Evolutionary conservation across 2,329 filamentous ascomycete species (phyloP).

Genomic region (Tolypocladium endophyticum): DNA sequence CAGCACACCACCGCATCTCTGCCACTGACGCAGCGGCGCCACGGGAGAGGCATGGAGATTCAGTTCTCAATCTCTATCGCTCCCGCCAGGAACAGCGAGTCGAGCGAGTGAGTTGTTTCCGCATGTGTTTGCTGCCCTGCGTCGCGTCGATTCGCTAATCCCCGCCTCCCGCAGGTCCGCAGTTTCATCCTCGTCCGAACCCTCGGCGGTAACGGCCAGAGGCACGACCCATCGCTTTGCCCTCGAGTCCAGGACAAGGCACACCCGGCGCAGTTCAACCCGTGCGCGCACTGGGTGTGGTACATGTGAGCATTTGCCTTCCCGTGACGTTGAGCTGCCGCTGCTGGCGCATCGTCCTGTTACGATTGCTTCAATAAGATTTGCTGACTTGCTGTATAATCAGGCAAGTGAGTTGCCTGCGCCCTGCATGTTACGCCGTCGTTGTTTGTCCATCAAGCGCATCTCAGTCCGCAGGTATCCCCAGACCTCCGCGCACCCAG

Average conservation of each 20-base stretch:
- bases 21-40: slow-evolving; percentile 1
- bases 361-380: not conserved
- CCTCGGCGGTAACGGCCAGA: slow-evolving; percentile 6
- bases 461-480: not conserved
- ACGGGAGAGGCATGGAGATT: slow-evolving; percentile 20
- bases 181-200: slow-evolving; percentile 1
- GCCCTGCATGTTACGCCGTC: not conserved
- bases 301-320: slow-evolving; percentile 20
- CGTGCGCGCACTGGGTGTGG: slow-evolving; percentile 26
- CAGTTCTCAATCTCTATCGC: slow-evolving; percentile 24
- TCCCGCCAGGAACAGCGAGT: slow-evolving; percentile 7
- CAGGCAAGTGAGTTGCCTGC: slow-evolving; percentile 21
- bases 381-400: slow-evolving; percentile 4
- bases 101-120: not conserved
- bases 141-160: not conserved
- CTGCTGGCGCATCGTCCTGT: not conserved
- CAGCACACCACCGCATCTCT: not conserved
- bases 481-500: not conserved
- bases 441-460: not conserved
- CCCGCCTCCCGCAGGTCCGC: not conserved
- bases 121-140: not conserved
- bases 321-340: not conserved
- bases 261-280: slow-evolving; percentile 26
- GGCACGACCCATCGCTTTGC: slow-evolving; percentile 25
- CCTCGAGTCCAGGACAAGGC: slow-evolving; percentile 23